Base-by-base conservation (phyloP, 1,284 basidiomycete species). In the Chondrostereum purpureum region DNA sequence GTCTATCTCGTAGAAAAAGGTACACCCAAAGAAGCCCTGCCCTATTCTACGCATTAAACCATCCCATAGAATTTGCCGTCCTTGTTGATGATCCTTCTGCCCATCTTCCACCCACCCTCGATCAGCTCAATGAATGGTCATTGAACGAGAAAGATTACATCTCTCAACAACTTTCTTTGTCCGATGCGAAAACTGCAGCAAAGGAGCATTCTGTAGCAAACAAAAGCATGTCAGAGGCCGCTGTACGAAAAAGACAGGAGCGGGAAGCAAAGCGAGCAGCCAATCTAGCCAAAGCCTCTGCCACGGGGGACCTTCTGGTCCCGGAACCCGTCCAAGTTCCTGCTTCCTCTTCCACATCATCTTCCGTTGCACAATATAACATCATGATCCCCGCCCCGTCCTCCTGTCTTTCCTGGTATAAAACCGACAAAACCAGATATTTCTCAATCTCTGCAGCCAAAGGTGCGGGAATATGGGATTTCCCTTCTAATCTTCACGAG, bases 1-100 rank as follows among this genome's bases (percentile, higher is more conserved):
- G 88, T 89, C 2, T 72, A 92, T 19, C 77, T 99, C 2, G 77
- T 98, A 3, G 75, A 87, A 49, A 83, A 87, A 53, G 80, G 92
- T 89, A 46, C 47, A 69, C 60, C 18, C 14, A 13, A 39, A n/a
- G 13, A n/a, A n/a, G n/a, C n/a, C n/a, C n/a, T n/a, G n/a, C n/a
- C n/a, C n/a, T n/a, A n/a, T n/a, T n/a, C n/a, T n/a, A n/a, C n/a
- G n/a, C n/a, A 35, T 63, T 57, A 20, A 5, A 52, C 48, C 55
- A 36, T 35, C 27, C 52, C 10, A n/a, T 58, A 93, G 92, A 78
- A 19, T 65, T 84, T 3, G 92, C 88, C 2, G 72, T 87, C 21
- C 68, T 98, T 10, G 69, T 96, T 16, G 80, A 92, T 55, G 87
- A 96, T 50, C 69, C 72, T 3, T 59, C 57, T 2, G 79, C 87